Percentiles rank a stretch among this genome's conserved stretches.
Evolutionary conservation across 495 filamentous ascomycete species (phyloP).

Genomic region (Trichoderma virens): DNA sequence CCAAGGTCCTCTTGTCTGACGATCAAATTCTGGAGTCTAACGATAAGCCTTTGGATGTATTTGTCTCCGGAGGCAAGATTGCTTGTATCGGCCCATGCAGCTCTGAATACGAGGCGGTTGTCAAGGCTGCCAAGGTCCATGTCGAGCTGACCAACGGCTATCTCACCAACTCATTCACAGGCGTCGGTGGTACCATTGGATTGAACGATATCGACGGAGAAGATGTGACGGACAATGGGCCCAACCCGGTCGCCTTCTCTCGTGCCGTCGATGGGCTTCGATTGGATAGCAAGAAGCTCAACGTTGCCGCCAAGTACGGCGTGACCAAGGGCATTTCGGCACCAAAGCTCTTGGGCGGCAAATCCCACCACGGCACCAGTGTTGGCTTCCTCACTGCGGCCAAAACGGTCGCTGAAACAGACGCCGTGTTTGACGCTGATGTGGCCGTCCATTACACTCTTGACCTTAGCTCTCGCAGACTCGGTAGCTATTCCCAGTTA

Average conservation of each 20-base stretch:
- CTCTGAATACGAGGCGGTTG: constrained; percentile 24
- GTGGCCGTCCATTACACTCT: constrained; percentile 40
- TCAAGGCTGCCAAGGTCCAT: constrained; percentile 20
- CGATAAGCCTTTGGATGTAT: constrained; percentile 25
- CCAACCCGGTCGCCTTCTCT: constrained; percentile 28
- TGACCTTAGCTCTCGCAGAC: constrained; percentile 1
- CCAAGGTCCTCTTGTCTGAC: constrained; percentile 29
- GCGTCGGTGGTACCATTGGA: constrained; percentile 45
- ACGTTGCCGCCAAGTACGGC: constrained; percentile 33
- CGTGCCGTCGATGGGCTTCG: constrained; percentile 38
- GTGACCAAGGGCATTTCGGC: constrained; percentile 41
- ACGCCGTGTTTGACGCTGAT: constrained; percentile 33
- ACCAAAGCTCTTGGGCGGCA: constrained; percentile 25
- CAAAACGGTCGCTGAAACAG: constrained; percentile 22
- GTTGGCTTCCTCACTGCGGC: constrained; percentile 39
- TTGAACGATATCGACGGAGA: constrained; percentile 51
- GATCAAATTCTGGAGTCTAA: not conserved
- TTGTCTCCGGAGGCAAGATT: constrained; percentile 40
- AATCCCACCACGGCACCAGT: constrained; percentile 36
- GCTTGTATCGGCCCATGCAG: constrained; percentile 41
- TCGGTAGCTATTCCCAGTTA: not conserved
- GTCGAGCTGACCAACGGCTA: constrained; percentile 48
- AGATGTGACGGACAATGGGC: constrained; percentile 38
- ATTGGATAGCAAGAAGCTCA: constrained; percentile 38
- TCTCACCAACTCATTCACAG: constrained; percentile 47